Evolutionary conservation across 2,329 filamentous ascomycete species (phyloP), one percentile per base, ranked within the genome.

Genomic region (Thermoascus crustaceus): DNA sequence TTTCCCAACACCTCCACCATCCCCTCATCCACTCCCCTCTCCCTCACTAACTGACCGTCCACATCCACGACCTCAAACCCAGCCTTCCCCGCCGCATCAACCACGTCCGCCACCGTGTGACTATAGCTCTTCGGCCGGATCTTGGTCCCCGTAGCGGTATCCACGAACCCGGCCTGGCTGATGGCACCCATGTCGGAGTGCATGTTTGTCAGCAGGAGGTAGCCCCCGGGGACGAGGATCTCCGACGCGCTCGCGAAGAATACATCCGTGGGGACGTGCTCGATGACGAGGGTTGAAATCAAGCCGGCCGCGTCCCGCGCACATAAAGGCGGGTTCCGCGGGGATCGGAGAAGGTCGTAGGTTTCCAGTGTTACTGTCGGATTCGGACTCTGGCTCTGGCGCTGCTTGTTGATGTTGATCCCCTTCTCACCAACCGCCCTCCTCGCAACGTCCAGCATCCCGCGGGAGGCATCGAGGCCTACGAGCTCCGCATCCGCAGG

Each of bases 131-230:
- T 64, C 1, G 75, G 75, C 30, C 74, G 60, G 10, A 82, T 67
- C 60, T 82, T 81, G 31, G 66, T 60, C 4, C 69, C 70, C 1
- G 68, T 67, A 11, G 54, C 57, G 5, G 54, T 53, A 49, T 76
- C 73, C 8, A 75, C 62, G 47, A 82, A 82, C 0, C 78, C 78
- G 0, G 78, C 78, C 48, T 78, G 75, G 17, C 69, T 72, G 10
- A 68, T 62, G 9, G 43, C 42, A 1, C 76, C 77, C 76, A 82
- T 81, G 3, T 80, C 72, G 2, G 67, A 56, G 51, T 82, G 78
- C 78, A 82, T 82, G 47, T 81, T 82, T 1, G 76, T 81, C n/a
- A 82, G 48, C 7, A 81, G 58, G 4, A 78, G 57, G 31, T 68
- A 55, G 0, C 71, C 76, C 0, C 66, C 66, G 0, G 61, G 57